phyloP scores from a whole-genome alignment of 306 rosid genomes.

The Medicago arabica region DNA sequence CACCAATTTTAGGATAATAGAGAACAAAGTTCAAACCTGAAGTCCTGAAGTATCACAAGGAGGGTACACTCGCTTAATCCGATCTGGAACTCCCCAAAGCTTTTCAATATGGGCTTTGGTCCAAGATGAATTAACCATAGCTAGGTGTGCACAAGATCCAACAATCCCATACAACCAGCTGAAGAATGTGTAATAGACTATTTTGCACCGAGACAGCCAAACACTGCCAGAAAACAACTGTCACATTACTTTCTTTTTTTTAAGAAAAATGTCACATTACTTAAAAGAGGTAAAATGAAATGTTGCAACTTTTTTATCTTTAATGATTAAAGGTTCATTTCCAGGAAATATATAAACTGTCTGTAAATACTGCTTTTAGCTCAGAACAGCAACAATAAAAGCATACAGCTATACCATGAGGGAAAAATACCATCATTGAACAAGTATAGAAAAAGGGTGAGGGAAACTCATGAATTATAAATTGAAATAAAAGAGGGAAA shows the following conservation, averaged over 20 bases:
- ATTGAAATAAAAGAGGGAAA: background rate
- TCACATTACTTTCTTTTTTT: background rate
- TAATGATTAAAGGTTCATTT: no score
- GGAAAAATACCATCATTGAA: no score
- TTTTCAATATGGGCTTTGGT: slow-evolving; percentile 82
- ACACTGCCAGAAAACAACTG: slow-evolving; percentile 60
- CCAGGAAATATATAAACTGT: no score
- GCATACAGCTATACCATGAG: no score
- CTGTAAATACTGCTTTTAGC: no score
- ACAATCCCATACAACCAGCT: slow-evolving; percentile 82
- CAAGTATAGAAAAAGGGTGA: no score
- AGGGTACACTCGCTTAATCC: slow-evolving; percentile 86
- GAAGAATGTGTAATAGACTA: slow-evolving; percentile 77
- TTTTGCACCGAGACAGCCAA: slow-evolving; percentile 82
- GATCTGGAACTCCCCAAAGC: slow-evolving; percentile 76
- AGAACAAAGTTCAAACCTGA: slow-evolving; percentile 62
- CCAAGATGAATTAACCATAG: slow-evolving; percentile 98
- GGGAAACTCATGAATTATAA: background rate
- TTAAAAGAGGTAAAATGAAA: no score
- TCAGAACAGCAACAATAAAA: no score
- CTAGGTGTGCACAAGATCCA: slow-evolving; percentile 90
- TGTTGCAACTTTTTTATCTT: no score
- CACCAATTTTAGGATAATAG: slow-evolving; percentile 27
- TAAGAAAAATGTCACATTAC: background rate
- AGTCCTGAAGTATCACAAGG: slow-evolving; percentile 95